Conservation (phyloP, 2,329 filamentous ascomycete genomes). For the Colletotrichum incanum region DNA sequence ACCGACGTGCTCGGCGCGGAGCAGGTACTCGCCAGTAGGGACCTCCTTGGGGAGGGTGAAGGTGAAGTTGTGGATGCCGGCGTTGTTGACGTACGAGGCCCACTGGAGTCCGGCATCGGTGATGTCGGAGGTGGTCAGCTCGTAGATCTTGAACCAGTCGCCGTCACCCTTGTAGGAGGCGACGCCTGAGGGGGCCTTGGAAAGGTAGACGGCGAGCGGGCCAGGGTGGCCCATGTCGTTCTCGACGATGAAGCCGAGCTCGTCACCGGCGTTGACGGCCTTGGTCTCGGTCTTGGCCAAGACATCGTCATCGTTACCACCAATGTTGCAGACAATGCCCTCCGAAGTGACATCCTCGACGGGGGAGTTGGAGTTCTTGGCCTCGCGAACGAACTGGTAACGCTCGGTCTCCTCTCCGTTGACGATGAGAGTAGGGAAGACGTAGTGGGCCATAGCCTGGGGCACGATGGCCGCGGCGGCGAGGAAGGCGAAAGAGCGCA, state of each 20-base stretch:
- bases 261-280: constrained; percentile 56
- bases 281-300: constrained; percentile 55
- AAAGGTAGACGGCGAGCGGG: constrained; percentile 56
- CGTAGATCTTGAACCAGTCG: constrained; percentile 57
- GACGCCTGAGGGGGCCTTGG: constrained; percentile 52
- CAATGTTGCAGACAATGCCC: constrained; percentile 58
- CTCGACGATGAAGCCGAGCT: constrained; percentile 59
- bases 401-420: constrained; percentile 43
- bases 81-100: constrained; percentile 51
- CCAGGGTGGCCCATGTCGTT: constrained; percentile 56
- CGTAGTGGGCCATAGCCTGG: constrained; percentile 43
- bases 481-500: constrained; percentile 35
- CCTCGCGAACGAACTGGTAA: constrained; percentile 45
- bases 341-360: constrained; percentile 56
- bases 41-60: constrained; percentile 57
- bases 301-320: constrained; percentile 55
- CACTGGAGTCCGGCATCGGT: constrained; percentile 51
- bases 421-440: constrained; percentile 45
- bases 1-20: constrained; percentile 56
- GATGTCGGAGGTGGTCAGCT: constrained; percentile 50
- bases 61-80: constrained; percentile 54
- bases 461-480: constrained; percentile 40
- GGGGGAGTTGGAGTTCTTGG: constrained; percentile 54
- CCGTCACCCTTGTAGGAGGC: constrained; percentile 52
- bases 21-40: constrained; percentile 55